A percentile compares a stretch with the other conserved stretches of the same genome.
Evolutionary conservation across 1,284 basidiomycete species (phyloP).

Genomic region (Rhodotorula sp.): DNA sequence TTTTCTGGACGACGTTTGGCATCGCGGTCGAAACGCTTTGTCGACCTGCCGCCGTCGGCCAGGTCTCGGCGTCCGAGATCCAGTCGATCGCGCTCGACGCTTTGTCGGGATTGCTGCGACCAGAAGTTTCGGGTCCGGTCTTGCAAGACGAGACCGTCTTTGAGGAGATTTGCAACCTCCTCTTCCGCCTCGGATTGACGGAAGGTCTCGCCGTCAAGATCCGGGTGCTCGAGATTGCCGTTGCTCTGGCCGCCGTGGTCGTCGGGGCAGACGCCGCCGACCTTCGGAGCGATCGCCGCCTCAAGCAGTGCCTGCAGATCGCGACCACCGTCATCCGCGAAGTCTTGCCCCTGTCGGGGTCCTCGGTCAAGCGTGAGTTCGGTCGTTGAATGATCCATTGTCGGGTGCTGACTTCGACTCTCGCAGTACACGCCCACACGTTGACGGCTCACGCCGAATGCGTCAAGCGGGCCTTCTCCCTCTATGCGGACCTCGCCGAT

Average conservation of each 20-base stretch:
- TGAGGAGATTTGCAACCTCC: conserved; percentile 84
- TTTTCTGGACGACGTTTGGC: conserved; percentile 89
- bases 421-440: conserved; percentile 13
- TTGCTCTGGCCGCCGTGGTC: conserved; percentile 9
- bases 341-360: conserved; percentile 57
- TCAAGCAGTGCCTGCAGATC: conserved; percentile 74
- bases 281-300: conserved; percentile 47
- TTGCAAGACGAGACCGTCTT: conserved; percentile 78
- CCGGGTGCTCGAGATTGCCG: conserved; percentile 67
- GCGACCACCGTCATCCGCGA: conserved; percentile 77
- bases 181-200: conserved; percentile 85
- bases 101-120: conserved; percentile 72
- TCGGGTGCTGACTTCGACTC: background rate
- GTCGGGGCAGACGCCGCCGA: background rate
- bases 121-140: conserved; percentile 75
- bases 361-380: conserved; percentile 54
- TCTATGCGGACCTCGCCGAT: conserved; percentile 65
- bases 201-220: conserved; percentile 72
- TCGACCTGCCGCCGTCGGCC: conserved; percentile 58
- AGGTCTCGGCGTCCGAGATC: conserved; percentile 46
- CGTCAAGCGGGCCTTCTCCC: conserved; percentile 66
- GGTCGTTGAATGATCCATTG: fast-evolving
- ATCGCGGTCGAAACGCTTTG: conserved; percentile 87
- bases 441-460: conserved; percentile 56
- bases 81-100: conserved; percentile 68